Conservation (phyloP, 257 asterid genomes). For the Avicennia marina region DNA sequence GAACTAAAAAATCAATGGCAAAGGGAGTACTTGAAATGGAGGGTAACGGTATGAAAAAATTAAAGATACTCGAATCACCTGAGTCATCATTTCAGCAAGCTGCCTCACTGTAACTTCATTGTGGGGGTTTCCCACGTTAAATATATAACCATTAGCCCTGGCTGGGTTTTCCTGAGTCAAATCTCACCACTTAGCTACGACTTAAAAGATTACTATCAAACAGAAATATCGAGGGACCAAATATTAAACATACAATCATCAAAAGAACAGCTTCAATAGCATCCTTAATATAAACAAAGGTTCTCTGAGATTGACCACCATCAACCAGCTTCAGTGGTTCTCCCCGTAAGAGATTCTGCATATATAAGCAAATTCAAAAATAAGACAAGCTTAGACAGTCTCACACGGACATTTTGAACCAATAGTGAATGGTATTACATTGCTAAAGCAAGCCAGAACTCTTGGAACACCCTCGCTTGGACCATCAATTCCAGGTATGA, state of each 20-base stretch:
- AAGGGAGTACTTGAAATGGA: no score
- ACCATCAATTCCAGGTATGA: conserved; percentile 96
- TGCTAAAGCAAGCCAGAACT: conserved; percentile 95
- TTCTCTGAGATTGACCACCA: conserved; percentile 93
- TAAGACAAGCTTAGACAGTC: conserved; percentile 5
- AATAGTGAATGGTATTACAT: conserved; percentile 41
- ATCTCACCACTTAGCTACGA: conserved; percentile 18
- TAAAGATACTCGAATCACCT: conserved; percentile 38
- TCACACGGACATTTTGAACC: background rate
- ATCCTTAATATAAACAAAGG: conserved; percentile 85
- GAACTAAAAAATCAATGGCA: no score
- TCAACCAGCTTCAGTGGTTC: conserved; percentile 95
- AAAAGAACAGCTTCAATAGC: conserved; percentile 91
- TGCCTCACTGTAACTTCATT: conserved; percentile 94
- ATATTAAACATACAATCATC: conserved; percentile 66
- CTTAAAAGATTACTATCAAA: conserved; percentile 8
- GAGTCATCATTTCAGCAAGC: conserved; percentile 98
- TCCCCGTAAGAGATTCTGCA: conserved; percentile 76
- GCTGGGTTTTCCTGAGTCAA: conserved; percentile 79
- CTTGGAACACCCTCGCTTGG: conserved; percentile 98
- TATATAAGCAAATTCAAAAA: conserved; percentile 3
- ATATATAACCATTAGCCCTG: conserved; percentile 86
- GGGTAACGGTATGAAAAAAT: background rate
- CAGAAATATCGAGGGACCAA: background rate
- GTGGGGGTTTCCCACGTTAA: conserved; percentile 91